Conservation (phyloP, 2,329 filamentous ascomycete species). For the Coniella vitis region DNA sequence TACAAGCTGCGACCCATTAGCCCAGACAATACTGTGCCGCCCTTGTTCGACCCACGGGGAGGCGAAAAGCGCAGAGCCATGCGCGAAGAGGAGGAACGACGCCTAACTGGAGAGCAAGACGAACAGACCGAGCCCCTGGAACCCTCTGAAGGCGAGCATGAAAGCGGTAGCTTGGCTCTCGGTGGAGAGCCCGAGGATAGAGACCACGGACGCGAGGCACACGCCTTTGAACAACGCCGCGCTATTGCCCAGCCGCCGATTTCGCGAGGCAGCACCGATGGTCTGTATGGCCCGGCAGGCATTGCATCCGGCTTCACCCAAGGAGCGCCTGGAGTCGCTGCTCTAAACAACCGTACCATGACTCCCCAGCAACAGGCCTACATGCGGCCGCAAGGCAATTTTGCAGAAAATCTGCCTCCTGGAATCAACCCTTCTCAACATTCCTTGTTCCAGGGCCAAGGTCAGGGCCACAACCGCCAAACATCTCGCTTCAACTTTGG, state of each 20-base stretch:
- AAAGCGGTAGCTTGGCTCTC: slow-evolving; percentile 77
- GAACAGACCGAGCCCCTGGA: slow-evolving; percentile 32
- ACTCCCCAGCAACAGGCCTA: slow-evolving; percentile 77
- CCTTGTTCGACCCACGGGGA: slow-evolving; percentile 75
- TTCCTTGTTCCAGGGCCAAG: slow-evolving; percentile 44
- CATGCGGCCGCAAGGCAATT: slow-evolving; percentile 53
- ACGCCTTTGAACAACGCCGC: slow-evolving; percentile 51
- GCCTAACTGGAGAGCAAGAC: slow-evolving; percentile 40
- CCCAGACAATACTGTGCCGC: slow-evolving; percentile 40
- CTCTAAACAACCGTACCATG: slow-evolving; percentile 64
- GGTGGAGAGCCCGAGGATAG: slow-evolving; percentile 88
- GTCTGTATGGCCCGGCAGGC: slow-evolving; percentile 48
- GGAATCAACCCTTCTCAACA: slow-evolving; percentile 47
- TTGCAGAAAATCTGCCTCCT: slow-evolving; percentile 53
- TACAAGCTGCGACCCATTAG: slow-evolving; percentile 7
- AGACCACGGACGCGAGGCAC: slow-evolving; percentile 46
- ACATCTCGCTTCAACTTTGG: slow-evolving; percentile 83
- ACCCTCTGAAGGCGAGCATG: slow-evolving; percentile 64
- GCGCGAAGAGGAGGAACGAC: slow-evolving; percentile 62
- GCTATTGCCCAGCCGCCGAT: slow-evolving; percentile 71
- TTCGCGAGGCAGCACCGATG: slow-evolving; percentile 53
- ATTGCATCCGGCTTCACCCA: slow-evolving; percentile 43
- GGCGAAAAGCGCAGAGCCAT: slow-evolving; percentile 74
- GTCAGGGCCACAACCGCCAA: slow-evolving; percentile 65
- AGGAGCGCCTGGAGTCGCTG: slow-evolving; percentile 43